These are phyloP conservation scores for Triticum dicoccoides DNA, from an alignment of 176 grass and related monocot genomes.

Conservation along the genomic window DNA sequence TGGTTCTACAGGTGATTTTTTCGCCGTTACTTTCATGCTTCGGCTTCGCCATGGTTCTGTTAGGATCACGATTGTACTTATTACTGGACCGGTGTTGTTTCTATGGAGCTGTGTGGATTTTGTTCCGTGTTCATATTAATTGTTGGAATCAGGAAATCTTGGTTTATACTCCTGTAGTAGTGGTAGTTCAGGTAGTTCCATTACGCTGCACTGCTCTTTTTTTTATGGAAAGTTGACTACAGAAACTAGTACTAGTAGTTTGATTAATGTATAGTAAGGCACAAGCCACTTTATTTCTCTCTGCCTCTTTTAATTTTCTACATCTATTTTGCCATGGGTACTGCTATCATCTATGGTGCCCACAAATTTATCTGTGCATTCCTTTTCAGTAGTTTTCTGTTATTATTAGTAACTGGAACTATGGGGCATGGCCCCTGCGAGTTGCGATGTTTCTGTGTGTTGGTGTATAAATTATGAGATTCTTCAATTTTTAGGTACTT, in stretches of 20 bases:
- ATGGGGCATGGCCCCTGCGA: not conserved
- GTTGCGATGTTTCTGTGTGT: not conserved
- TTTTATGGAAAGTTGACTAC: not conserved
- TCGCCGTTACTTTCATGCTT: not conserved
- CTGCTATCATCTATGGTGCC: not conserved
- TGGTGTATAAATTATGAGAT: not conserved
- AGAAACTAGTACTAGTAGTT: not conserved
- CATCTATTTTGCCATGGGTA: not conserved
- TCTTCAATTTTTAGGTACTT: not conserved
- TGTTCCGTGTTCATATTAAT: not conserved
- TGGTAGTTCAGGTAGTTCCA: not conserved
- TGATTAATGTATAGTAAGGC: not conserved
- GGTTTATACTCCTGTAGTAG: not conserved
- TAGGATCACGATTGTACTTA: not conserved
- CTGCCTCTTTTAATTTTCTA: not conserved
- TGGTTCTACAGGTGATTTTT: slow-evolving; percentile 46
- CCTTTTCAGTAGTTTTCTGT: not conserved
- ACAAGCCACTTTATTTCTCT: not conserved
- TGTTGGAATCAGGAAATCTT: not conserved
- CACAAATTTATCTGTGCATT: not conserved
- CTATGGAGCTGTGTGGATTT: not conserved
- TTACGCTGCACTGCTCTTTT: not conserved
- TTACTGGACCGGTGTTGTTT: not conserved
- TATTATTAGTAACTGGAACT: not conserved
- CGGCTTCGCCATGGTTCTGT: not conserved